phyloP scores from a whole-genome alignment of 169 alveolate species.

The Plasmodium adleri region DNA sequence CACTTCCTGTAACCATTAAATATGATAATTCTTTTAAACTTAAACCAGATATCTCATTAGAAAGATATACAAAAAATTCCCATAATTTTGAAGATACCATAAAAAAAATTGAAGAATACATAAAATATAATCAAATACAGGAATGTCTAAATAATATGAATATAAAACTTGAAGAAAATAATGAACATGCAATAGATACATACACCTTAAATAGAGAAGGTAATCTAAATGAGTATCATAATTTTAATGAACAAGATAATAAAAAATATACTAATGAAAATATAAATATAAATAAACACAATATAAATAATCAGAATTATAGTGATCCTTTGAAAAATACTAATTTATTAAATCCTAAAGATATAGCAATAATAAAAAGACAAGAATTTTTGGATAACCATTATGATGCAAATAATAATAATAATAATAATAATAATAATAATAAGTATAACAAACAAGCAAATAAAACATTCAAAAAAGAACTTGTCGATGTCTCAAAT shows the following conservation, averaged over 20 bases:
- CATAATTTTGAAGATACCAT: conserved; percentile 31
- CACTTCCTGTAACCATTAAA: conserved; percentile 47
- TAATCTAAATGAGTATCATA: conserved; percentile 3
- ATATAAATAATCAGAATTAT: not conserved
- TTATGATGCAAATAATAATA: conserved; percentile 24
- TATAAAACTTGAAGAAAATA: not conserved
- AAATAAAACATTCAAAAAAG: conserved; percentile 1
- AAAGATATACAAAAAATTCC: conserved; percentile 22
- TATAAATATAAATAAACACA: conserved; percentile 3
- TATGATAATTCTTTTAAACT: conserved; percentile 16
- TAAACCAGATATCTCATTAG: conserved; percentile 24
- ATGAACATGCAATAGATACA: no score
- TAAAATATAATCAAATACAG: conserved; percentile 19
- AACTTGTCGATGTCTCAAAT: conserved; percentile 9
- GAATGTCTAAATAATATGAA: conserved; percentile 10
- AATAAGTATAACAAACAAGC: conserved; percentile 4
- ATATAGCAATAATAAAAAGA: conserved; percentile 35
- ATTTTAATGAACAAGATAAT: conserved; percentile 19
- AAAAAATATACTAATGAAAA: conserved; percentile 12
- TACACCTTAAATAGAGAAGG: not conserved
- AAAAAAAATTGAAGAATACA: conserved; percentile 50
- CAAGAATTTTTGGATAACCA: conserved; percentile 51
- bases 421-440: conserved; percentile 25
- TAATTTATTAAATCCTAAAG: not conserved
- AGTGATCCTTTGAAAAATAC: not conserved